Percentiles rank a stretch among this genome's conserved stretches.
These are phyloP conservation scores for Byssochlamys sp. DNA, from an alignment of 2,329 filamentous ascomycete species.

Conservation along the genomic window DNA sequence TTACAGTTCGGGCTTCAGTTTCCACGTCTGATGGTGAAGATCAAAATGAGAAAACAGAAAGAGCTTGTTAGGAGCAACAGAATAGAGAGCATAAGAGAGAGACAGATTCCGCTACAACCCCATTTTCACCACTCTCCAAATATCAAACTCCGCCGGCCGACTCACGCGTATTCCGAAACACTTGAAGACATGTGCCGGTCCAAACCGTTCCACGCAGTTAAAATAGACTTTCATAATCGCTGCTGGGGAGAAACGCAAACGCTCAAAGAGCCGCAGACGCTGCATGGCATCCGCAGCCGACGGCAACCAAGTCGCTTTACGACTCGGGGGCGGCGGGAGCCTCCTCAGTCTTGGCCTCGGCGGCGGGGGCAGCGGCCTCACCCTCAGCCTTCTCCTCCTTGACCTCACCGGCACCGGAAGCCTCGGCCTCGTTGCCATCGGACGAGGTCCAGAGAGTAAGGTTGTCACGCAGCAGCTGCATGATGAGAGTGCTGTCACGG, in stretches of 20 bases:
- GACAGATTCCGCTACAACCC: conserved; percentile 32
- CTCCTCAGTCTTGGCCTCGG: conserved; percentile 35
- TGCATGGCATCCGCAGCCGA: conserved; percentile 18
- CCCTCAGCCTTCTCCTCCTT: conserved; percentile 52
- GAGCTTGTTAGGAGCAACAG: conserved; percentile 3
- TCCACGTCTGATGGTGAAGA: not conserved
- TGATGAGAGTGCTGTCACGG: conserved; percentile 97
- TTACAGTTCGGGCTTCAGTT: not conserved
- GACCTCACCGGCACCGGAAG: conserved; percentile 42
- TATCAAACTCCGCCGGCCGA: conserved; percentile 36
- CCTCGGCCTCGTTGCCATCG: conserved; percentile 64
- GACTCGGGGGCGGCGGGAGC: conserved; percentile 26
- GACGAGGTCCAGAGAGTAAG: conserved; percentile 96
- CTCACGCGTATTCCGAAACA: conserved; percentile 26
- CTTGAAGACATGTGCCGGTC: conserved; percentile 27
- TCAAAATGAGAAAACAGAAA: conserved; percentile 3
- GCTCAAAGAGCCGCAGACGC: conserved; percentile 21
- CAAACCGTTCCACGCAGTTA: conserved; percentile 27
- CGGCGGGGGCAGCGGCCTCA: conserved; percentile 34
- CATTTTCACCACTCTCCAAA: conserved; percentile 31
- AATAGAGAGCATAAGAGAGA: conserved; percentile 29
- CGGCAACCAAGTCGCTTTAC: conserved; percentile 15
- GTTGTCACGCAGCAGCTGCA: conserved; percentile 98
- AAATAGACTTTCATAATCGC: conserved; percentile 27
- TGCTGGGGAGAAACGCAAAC: conserved; percentile 25